Evolutionary conservation across 257 asterid genomes (phyloP).

Genomic region (Perilla frutescens): DNA sequence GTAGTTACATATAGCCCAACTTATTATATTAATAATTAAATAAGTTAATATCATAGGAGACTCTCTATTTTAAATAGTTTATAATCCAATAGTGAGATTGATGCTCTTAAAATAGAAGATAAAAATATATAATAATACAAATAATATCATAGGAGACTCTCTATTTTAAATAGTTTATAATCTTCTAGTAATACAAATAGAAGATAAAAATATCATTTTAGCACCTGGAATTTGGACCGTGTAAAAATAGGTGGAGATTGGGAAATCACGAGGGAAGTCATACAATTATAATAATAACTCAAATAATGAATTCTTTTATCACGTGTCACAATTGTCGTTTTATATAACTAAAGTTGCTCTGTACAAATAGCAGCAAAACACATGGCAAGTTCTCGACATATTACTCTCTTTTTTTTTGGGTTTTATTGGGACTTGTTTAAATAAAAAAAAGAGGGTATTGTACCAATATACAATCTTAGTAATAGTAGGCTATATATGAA

Average conservation of each 20-base stretch:
- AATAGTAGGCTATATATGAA: not conserved
- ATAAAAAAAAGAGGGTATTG: not conserved
- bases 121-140: no score
- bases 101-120: not conserved
- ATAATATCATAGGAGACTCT: no score
- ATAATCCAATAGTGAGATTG: no score
- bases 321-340: constrained; percentile 1
- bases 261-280: not conserved
- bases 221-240: not conserved
- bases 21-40: no score
- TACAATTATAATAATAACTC: not conserved
- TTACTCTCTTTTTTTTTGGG: no score
- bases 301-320: not conserved
- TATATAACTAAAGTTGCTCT: constrained; percentile 4
- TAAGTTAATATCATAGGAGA: no score
- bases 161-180: no score
- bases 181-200: no score
- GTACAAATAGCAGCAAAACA: constrained; percentile 14
- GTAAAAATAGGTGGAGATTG: not conserved
- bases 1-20: no score
- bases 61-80: no score
- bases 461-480: not conserved
- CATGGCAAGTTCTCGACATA: constrained; percentile 31
- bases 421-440: constrained; percentile 4
- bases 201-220: not conserved